These are phyloP conservation scores for Euphorbia celastroides DNA, from an alignment of 441 rosid genomes.

Conservation along the genomic window DNA sequence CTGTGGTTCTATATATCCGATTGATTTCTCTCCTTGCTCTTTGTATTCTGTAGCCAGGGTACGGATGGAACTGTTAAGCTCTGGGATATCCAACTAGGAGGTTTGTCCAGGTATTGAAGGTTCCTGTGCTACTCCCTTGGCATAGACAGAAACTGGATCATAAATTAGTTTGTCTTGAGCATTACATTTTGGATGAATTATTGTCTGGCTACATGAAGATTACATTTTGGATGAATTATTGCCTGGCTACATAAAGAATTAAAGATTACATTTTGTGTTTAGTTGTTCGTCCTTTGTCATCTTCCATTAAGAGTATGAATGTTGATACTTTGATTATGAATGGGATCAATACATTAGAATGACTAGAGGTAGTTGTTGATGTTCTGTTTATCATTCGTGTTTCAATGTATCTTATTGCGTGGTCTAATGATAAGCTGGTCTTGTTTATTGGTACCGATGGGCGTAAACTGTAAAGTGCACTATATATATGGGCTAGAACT, in stretches of 20 bases:
- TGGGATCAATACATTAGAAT: neutral
- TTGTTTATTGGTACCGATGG: neutral
- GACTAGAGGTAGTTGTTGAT: neutral
- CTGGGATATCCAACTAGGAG: constrained; percentile 82
- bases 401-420: neutral
- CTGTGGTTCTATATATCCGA: neutral
- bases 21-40: neutral
- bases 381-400: neutral
- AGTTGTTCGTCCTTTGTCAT: neutral
- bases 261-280: too few relatives aligned
- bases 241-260: too few relatives aligned
- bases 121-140: neutral
- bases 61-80: constrained; percentile 89
- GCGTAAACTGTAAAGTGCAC: neutral
- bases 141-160: neutral
- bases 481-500: neutral
- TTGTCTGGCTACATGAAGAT: neutral
- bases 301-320: neutral
- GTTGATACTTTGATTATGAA: neutral
- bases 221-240: neutral
- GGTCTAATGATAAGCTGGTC: neutral
- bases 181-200: neutral
- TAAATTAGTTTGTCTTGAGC: neutral
- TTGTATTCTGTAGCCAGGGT: constrained; percentile 55
- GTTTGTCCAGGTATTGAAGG: constrained; percentile 57